A percentile compares a stretch with the other conserved stretches of the same genome.
These are phyloP conservation scores for Boletus sp. DNA, from an alignment of 1,284 basidiomycete species.

Conservation along the genomic window DNA sequence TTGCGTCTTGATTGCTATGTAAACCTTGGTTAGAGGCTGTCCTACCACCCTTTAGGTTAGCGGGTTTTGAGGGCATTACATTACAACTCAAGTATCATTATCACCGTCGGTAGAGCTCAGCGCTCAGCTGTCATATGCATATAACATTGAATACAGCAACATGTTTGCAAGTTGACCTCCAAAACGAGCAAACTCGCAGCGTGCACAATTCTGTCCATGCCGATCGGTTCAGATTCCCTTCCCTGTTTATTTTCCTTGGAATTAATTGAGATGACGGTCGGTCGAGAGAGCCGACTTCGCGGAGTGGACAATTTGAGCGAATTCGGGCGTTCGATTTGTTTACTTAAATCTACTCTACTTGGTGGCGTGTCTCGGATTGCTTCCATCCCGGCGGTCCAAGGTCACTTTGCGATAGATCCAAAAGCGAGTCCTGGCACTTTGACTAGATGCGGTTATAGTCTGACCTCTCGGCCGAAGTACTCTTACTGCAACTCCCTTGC, in stretches of 20 bases:
- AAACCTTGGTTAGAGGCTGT: conserved; percentile 22
- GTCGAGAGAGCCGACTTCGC: conserved; percentile 14
- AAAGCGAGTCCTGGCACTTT: neutral
- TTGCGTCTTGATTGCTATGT: conserved; percentile 29
- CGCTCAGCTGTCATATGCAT: neutral
- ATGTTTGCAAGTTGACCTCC: neutral
- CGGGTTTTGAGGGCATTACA: conserved; percentile 20
- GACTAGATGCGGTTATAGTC: neutral
- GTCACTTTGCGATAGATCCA: conserved; percentile 1
- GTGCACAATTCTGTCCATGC: conserved; percentile 11
- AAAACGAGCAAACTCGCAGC: conserved; percentile 1
- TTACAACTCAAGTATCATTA: conserved; percentile 24
- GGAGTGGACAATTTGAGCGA: conserved; percentile 24
- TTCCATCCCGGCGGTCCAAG: conserved; percentile 8
- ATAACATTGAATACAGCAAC: conserved; percentile 5
- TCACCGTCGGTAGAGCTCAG: conserved; percentile 14
- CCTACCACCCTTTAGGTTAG: conserved; percentile 19
- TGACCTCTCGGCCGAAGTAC: neutral
- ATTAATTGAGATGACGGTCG: conserved; percentile 10
- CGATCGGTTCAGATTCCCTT: conserved; percentile 1
- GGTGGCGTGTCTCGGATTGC: conserved; percentile 8
- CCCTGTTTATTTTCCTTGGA: conserved; percentile 1
- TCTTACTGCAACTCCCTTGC: neutral
- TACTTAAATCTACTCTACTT: neutral
- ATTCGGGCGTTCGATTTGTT: conserved; percentile 1